Evolutionary conservation across 768 basidiomycete genomes (phyloP), one percentile per base, ranked within the genome.

Genomic region (Macrolepiota dolichaula): DNA sequence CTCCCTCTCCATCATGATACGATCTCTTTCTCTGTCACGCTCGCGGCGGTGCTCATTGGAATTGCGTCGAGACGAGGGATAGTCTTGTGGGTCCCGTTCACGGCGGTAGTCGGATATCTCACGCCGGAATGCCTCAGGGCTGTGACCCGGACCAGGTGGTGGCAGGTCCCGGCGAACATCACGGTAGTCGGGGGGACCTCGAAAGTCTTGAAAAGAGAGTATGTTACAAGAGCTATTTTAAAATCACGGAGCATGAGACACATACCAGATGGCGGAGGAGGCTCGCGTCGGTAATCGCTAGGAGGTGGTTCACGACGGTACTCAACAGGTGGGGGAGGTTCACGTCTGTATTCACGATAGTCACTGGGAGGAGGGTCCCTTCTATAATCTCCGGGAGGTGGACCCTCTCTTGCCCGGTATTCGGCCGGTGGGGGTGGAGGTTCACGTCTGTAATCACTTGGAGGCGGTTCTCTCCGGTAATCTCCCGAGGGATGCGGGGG

Each of bases 21-120:
- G 55, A 22, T 63, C 62, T 27, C 61, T 62, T 37, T 62, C 60
- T 19, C 51, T 61, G 27, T 61, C 51, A 4, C 60, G 60, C 15
- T 62, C 60, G 24, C 60, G 60, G 11, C 60, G 54, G 24, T 56
- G 38, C 44, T 60, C 59, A 25, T 52, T 60, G 13, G 59, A 60
- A 24, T 60, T 54, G n/a, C 59, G 59, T 46, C 51, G 59, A 1
- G 59, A 60, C 1, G 59, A 22, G 1, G 59, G 59, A 27, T 44
- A 60, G 40, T 60, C 59, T 36, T 53, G 59, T 22, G 51, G 59
- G 3, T 60, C 59, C 11, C 55, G 55, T 25, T 57, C 55, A 25
- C 59, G 59, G 38, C 59, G 59, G 51, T 58, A 57, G 19, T 57
- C 57, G 15, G 46, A 22, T 37, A 17, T n/a, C 17, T 57, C 57